phyloP scores from a whole-genome alignment of 2,329 filamentous ascomycete species.

The Xylariaceae sp. region DNA sequence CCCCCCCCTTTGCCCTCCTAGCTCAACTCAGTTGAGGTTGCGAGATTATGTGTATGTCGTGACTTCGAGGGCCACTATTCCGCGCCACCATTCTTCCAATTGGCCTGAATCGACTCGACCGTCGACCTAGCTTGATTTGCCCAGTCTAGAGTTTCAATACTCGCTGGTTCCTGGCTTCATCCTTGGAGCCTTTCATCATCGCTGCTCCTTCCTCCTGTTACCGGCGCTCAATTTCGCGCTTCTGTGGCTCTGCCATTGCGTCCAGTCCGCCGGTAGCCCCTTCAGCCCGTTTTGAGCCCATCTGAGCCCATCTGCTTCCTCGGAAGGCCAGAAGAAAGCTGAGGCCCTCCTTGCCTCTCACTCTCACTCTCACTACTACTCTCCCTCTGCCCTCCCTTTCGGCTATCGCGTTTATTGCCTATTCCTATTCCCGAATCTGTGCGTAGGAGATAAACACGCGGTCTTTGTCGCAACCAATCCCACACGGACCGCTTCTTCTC shows the following conservation, averaged over 20 bases:
- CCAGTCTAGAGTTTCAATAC: slow-evolving; percentile 5
- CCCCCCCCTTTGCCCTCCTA: not conserved
- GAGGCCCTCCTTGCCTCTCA: too few species aligned
- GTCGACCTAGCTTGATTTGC: slow-evolving; percentile 14
- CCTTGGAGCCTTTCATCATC: slow-evolving; percentile 7
- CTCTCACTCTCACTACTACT: not conserved
- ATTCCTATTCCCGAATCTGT: slow-evolving; percentile 10
- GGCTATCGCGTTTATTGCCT: slow-evolving; percentile 8
- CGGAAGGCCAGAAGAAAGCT: too few species aligned
- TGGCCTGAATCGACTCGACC: slow-evolving; percentile 9
- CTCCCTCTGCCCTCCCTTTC: slow-evolving; percentile 1
- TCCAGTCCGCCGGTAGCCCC: slow-evolving; percentile 8
- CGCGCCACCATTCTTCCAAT: slow-evolving; percentile 20
- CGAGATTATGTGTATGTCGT: slow-evolving; percentile 11
- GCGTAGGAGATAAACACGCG: slow-evolving; percentile 10
- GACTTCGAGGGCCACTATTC: slow-evolving; percentile 11
- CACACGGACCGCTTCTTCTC: slow-evolving; percentile 13
- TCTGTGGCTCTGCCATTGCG: slow-evolving; percentile 11
- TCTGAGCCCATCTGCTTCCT: slow-evolving; percentile 2
- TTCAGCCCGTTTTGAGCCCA: not conserved
- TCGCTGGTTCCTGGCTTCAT: slow-evolving; percentile 12
- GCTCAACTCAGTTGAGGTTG: slow-evolving; percentile 9
- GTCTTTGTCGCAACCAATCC: slow-evolving; percentile 10
- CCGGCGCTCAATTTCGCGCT: slow-evolving; percentile 5
- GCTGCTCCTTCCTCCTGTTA: slow-evolving; percentile 7